Base-by-base conservation (phyloP, 208 protist genomes). In the Trypanosoma lewisi region DNA sequence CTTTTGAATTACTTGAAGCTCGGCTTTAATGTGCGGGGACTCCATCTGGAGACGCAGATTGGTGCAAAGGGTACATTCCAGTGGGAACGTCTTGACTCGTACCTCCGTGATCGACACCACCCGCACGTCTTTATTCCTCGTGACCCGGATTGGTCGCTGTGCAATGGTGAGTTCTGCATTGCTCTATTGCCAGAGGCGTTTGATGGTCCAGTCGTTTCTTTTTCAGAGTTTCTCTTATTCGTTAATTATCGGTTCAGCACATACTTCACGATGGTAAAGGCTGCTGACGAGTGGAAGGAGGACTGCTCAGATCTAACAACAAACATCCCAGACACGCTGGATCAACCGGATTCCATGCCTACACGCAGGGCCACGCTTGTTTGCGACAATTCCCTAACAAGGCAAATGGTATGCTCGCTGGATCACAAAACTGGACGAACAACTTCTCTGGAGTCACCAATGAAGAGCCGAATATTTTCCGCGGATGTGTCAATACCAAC, bases 61-160 rank as follows among this genome's bases (percentile, higher is more conserved):
- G 83, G 81, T 53, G 83, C 85, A 60, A 73, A 77, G 51, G 72
- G 73, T 44, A 72, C 73, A 23, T 90, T 83, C 67, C 59, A 51
- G 42, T 92, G 85, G 85, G 85, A 92, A 64, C 53, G n/a, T 33
- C 78, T 95, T 2, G 89, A 95, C 54, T 66, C 71, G 6, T 93
- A 84, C 75, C 67, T 95, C 59, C 78, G 81, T 62, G 62, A 68
- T 17, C 69, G 69, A 2, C 62, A 75, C 28, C 72, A 73, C 23
- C 73, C 78, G 16, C 52, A 75, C 52, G 63, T 45, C 27, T 80
- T 73, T 57, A 83, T 89, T 44, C 85, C 78, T 3, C 70, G 63
- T 33, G 70, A 54, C 4, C 70, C 68, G 0, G 69, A 72, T 19
- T 30, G 68, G n/a, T 75, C 63, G 65, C 50, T 88, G 56, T 61